Percentiles rank a stretch among this genome's conserved stretches.
These are phyloP conservation scores for Candida mattraensis DNA, from an alignment of 805 yeast genomes.

Conservation along the genomic window DNA sequence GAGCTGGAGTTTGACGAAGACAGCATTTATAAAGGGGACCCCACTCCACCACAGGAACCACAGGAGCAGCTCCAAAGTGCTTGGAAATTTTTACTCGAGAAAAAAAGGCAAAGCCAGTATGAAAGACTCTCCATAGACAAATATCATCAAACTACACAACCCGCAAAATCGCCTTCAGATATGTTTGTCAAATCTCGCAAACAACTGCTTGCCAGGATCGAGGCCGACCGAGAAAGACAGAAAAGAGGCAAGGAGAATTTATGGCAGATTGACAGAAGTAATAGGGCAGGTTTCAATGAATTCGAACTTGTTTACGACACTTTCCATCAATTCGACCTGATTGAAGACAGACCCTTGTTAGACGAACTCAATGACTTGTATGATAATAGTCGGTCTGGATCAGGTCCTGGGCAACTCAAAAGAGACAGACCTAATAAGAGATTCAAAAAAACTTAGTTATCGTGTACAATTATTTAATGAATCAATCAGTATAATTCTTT, in stretches of 20 bases:
- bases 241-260: conserved; percentile 78
- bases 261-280: conserved; percentile 62
- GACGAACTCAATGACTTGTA: conserved; percentile 27
- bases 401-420: conserved; percentile 3
- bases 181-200: conserved; percentile 28
- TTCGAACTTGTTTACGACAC: conserved; percentile 29
- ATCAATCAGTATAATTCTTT: not conserved
- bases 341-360: conserved; percentile 23
- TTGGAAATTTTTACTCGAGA: conserved; percentile 48
- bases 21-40: conserved; percentile 8
- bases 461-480: not conserved
- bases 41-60: not conserved
- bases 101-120: conserved; percentile 51
- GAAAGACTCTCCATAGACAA: conserved; percentile 44
- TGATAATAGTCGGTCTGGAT: conserved; percentile 7
- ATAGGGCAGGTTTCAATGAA: conserved; percentile 30
- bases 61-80: conserved; percentile 23
- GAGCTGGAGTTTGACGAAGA: conserved; percentile 35
- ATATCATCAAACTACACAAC: conserved; percentile 26
- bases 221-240: conserved; percentile 88
- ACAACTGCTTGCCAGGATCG: conserved; percentile 77
- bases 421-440: conserved; percentile 4
- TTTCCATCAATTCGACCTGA: conserved; percentile 17
- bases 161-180: conserved; percentile 11
- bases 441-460: too few relatives aligned